Evolutionary conservation across 106 monocot genomes (phyloP), one percentile per base, ranked within the genome.

Genomic region (Iris macrosiphon): DNA sequence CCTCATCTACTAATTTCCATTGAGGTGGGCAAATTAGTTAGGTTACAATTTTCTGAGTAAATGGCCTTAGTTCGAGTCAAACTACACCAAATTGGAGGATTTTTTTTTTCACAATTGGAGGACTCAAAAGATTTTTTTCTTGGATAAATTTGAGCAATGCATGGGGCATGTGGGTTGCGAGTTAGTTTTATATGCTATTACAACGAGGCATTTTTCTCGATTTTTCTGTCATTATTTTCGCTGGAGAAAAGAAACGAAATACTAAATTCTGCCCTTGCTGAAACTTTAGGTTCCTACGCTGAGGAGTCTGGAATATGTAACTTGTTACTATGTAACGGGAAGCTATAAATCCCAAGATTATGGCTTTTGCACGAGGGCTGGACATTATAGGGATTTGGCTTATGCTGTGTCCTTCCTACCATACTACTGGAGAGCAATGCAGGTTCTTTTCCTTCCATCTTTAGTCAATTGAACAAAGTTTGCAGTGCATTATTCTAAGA

Each of bases 341-440:
- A 98, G 98, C 68, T 98, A 80, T 57, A 87, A 73, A 43, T 91
- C 66, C 13, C 91, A 91, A 60, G 84, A 98, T 58, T 98, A 80
- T 43, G 73, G 80, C 7, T 80, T 74, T 46, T 83, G 89, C 76
- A 74, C 50, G 40, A 70, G 69, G 34, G 59, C 72, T 15, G 63
- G 76, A 16, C 70, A 71, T 37, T 80, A 77, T 70, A 70, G 69
- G n/a, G 89, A 89, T 55, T 48, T 89, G 25, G 73, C 84, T 23
- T 89, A 89, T 58, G 84, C 89, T 21, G 76, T 89, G 12, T 83
- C 89, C 45, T 89, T 89, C 73, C 63, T 89, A 3, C 89, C 89
- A 17, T 98, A 98, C 64, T 98, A 98, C 69, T 98, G 91, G 91
- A 74, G 98, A 74, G 98, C 98, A 49, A 91, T 98, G 87, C 96